phyloP scores from a whole-genome alignment of 2,329 filamentous ascomycete species.

The Cordyceps sp. region DNA sequence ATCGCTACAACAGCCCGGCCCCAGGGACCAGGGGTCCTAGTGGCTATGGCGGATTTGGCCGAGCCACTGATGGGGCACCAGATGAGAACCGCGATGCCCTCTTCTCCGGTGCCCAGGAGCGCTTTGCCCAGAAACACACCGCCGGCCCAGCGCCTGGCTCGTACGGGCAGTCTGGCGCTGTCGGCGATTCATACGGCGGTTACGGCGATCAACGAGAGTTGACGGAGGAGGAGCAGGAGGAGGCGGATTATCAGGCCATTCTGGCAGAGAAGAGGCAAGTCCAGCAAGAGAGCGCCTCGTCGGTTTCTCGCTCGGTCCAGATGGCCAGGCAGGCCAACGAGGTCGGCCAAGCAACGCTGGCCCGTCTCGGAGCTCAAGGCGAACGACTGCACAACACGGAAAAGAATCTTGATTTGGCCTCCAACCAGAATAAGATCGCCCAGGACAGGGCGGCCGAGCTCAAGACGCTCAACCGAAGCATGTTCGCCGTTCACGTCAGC shows the following conservation, averaged over 20 bases:
- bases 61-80: conserved; percentile 22
- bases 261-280: conserved; percentile 42
- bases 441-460: conserved; percentile 70
- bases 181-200: conserved; percentile 24
- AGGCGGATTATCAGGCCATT: conserved; percentile 49
- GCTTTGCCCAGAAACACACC: conserved; percentile 23
- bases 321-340: conserved; percentile 27
- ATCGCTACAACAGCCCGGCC: conserved; percentile 24
- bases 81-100: conserved; percentile 45
- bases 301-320: conserved; percentile 21
- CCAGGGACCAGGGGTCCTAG: conserved; percentile 28
- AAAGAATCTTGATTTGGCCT: conserved; percentile 63
- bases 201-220: conserved; percentile 59
- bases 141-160: conserved; percentile 5
- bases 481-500: conserved; percentile 71
- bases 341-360: conserved; percentile 54
- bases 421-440: conserved; percentile 59
- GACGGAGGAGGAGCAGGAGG: conserved; percentile 66
- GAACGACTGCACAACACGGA: conserved; percentile 73
- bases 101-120: conserved; percentile 38
- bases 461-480: conserved; percentile 72
- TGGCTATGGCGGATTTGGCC: conserved; percentile 45
- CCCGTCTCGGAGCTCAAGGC: conserved; percentile 59
- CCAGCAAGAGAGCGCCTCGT: conserved; percentile 52
- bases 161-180: conserved; percentile 10